These are phyloP conservation scores for Scutellaria baicalensis DNA, from an alignment of 257 asterid genomes.

Conservation along the genomic window DNA sequence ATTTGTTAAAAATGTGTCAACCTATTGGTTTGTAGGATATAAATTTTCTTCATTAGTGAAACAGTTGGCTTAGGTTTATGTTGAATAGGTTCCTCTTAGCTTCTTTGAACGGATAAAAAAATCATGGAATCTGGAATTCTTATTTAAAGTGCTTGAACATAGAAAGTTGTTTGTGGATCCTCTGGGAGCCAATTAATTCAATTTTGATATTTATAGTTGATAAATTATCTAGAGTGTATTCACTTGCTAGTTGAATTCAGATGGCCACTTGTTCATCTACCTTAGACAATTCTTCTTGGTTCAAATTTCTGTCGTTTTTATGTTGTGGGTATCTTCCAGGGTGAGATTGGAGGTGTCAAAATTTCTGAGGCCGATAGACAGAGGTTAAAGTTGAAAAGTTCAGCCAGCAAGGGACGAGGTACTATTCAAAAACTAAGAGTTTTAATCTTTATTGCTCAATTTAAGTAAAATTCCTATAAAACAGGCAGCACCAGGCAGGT, in stretches of 20 bases:
- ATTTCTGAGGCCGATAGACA: slow-evolving; percentile 46
- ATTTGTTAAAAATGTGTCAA: background rate
- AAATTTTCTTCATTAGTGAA: background rate
- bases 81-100: background rate
- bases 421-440: background rate
- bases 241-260: background rate
- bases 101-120: background rate
- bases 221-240: background rate
- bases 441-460: background rate
- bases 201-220: background rate
- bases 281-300: background rate
- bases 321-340: slow-evolving; percentile 31
- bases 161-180: background rate
- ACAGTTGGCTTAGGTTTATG: background rate
- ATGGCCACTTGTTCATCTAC: background rate
- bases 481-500: slow-evolving; percentile 37
- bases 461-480: background rate
- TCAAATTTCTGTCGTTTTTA: slow-evolving; percentile 4
- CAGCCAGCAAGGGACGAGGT: slow-evolving; percentile 41
- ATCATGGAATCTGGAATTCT: background rate
- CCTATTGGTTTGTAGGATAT: background rate
- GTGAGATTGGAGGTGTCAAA: slow-evolving; percentile 36
- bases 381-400: slow-evolving; percentile 37
- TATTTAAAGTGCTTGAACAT: background rate
- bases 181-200: background rate